Evolutionary conservation across 2,329 filamentous ascomycete genomes (phyloP), one percentile per base, ranked within the genome.

Genomic region (Colletotrichum sojae): DNA sequence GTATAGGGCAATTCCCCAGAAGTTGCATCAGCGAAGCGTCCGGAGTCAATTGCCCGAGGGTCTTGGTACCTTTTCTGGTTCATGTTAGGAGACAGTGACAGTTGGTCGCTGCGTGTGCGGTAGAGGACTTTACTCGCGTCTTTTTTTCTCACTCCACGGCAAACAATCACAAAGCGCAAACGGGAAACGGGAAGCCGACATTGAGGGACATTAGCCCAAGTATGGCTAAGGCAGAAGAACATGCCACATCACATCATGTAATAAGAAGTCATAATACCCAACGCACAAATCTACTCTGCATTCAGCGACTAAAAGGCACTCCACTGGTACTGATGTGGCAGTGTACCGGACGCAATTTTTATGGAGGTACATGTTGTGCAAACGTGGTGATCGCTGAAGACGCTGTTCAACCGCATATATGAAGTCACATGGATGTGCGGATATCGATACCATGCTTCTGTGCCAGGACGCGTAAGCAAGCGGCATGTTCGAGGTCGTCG

Each of bases 11-110:
- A 57, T 51, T 59, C 68, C 31, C 67, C 59, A 72, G 63, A 71
- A 72, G 71, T 69, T 66, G 69, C 71, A 72, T 71, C 65, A 71
- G 71, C 71, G 69, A 66, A 63, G 71, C 69, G 71, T 71, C 66
- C n/a, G 69, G 71, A 72, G 71, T 71, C 69, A 52, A 69, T 67
- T 62, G 49, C 49, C 66, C 55, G 62, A 66, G 55, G 22, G 55
- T 36, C 43, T 56, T 52, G 45, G 9, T 62, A 52, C 53, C 39
- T 62, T 49, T 60, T 66, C 66, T 71, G 60, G 66, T 49, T 51
- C 39, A 31, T 63, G 39, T 63, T 59, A 40, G 58, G 36, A 39
- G 53, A 43, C 55, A 60, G 43, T 43, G 22, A 40, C 58, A 58
- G 56, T 39, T 49, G 31, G 36, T 66, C 22, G 55, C 39, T 55